Base-by-base conservation (phyloP, 257 asterid genomes). In the Solanum sitiens region DNA sequence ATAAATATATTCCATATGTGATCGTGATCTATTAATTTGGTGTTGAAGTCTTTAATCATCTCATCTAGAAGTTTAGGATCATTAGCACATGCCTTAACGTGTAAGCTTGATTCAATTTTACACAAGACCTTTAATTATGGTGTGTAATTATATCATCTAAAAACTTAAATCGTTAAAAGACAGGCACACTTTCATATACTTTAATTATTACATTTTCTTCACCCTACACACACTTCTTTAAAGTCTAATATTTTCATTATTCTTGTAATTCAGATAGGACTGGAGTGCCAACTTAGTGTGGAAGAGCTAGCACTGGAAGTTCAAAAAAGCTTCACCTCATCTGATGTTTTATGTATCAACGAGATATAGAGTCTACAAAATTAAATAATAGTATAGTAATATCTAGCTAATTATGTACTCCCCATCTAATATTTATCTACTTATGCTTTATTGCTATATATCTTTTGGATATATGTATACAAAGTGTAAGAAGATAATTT, bases 211-310 rank as follows among this genome's bases (percentile, higher is more conserved):
- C 42, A 72, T 72, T 77, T 21, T 44, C 25, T 59, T 59, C 25
- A 59, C 11, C 65, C 65, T 56, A 56, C 65, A 56, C 11, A 45
- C 84, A 45, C 3, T 2, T 45, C 32, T 10, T 20, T 18, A 9
- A 20, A 35, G 20, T 80, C 44, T 27, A 18, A 56, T 18, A 80
- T 47, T 30, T 47, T 47, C 25, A 25, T 67, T 50, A 33, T 32
- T 56, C 39, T 45, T 45, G 5, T 70, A 12, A 83, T 37, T 72
- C 94, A 97, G 99, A 95, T 97, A 80, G 99, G 99, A 88, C 89
- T 97, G 77, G 98, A 95, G 84, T 97, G 99, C 89, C 93, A 93
- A 87, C 93, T 97, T 90, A 97, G 99, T 83, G 92, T 97, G 95
- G 99, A 97, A 89, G 99, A 97, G 89, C 90, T 97, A 65, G 91